Evolutionary conservation across 2,329 filamentous ascomycete species (phyloP).

Genomic region (Pseudogymnoascus destructans): DNA sequence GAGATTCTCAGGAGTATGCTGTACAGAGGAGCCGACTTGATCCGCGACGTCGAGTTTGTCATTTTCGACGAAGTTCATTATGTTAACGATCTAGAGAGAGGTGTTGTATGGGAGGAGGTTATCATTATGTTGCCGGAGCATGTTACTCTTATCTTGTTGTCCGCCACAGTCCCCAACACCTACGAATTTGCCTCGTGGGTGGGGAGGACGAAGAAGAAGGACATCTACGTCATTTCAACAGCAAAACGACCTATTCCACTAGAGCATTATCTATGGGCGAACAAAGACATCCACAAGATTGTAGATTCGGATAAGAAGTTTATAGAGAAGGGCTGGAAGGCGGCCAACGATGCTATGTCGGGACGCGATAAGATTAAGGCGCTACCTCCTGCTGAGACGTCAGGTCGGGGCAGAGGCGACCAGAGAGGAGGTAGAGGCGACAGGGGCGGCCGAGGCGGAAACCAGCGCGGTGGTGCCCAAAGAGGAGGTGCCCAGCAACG

Average conservation of each 20-base stretch:
- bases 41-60: conserved; percentile 94
- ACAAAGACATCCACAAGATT: conserved; percentile 86
- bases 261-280: conserved; percentile 93
- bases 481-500: conserved; percentile 45
- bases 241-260: conserved; percentile 88
- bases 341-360: conserved; percentile 69
- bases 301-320: conserved; percentile 89
- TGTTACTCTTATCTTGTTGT: conserved; percentile 86
- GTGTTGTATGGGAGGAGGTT: conserved; percentile 98
- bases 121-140: conserved; percentile 99
- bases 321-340: conserved; percentile 86
- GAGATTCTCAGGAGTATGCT: conserved; percentile 98
- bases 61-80: conserved; percentile 99
- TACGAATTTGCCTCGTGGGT: conserved; percentile 98
- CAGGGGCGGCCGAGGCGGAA: conserved; percentile 36
- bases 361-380: conserved; percentile 66
- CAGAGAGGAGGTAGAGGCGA: conserved; percentile 42
- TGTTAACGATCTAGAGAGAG: conserved; percentile 88
- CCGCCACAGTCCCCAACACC: conserved; percentile 93
- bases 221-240: conserved; percentile 98
- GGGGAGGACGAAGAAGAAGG: conserved; percentile 92
- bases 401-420: conserved; percentile 34
- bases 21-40: conserved; percentile 87
- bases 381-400: conserved; percentile 28
- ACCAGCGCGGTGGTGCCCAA: conserved; percentile 38